phyloP scores from a whole-genome alignment of 1,139 yeast genomes.

The Candida mesenterica region DNA sequence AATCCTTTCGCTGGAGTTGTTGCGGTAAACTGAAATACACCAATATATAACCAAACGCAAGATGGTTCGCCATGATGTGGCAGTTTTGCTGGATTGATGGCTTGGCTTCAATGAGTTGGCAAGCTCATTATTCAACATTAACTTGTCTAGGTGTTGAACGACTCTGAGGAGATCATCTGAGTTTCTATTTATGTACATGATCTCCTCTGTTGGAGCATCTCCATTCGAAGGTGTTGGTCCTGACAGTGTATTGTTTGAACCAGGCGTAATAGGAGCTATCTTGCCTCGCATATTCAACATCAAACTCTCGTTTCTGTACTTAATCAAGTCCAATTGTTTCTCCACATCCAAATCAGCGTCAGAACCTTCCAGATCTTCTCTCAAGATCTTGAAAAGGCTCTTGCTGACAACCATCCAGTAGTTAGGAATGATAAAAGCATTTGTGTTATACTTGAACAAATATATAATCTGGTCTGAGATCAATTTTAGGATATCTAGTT shows the following conservation, averaged over 20 bases:
- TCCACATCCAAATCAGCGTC: conserved; percentile 23
- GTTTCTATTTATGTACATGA: conserved; percentile 25
- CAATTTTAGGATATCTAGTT: conserved; percentile 22
- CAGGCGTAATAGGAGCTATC: background rate
- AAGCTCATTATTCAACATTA: conserved; percentile 30
- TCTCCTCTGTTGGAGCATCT: conserved; percentile 7
- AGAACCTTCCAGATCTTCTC: conserved; percentile 6
- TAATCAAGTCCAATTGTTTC: conserved; percentile 58
- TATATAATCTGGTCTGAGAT: conserved; percentile 38
- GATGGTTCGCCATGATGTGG: conserved; percentile 38
- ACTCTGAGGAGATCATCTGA: conserved; percentile 33
- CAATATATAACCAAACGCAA: conserved; percentile 44
- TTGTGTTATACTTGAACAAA: conserved; percentile 59
- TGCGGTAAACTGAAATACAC: conserved; percentile 47
- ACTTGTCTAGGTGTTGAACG: conserved; percentile 34
- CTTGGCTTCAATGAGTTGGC: conserved; percentile 30
- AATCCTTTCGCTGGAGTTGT: conserved; percentile 31
- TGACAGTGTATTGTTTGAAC: background rate
- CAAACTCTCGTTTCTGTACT: conserved; percentile 70
- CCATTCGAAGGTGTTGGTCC: background rate
- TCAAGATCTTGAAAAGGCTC: conserved; percentile 30
- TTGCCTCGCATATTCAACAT: conserved; percentile 42
- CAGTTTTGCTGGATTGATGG: conserved; percentile 6
- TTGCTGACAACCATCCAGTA: conserved; percentile 66
- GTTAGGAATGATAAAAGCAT: conserved; percentile 74